Conservation (phyloP, 179 eudicot species). For the Heliamphora pulchella region DNA sequence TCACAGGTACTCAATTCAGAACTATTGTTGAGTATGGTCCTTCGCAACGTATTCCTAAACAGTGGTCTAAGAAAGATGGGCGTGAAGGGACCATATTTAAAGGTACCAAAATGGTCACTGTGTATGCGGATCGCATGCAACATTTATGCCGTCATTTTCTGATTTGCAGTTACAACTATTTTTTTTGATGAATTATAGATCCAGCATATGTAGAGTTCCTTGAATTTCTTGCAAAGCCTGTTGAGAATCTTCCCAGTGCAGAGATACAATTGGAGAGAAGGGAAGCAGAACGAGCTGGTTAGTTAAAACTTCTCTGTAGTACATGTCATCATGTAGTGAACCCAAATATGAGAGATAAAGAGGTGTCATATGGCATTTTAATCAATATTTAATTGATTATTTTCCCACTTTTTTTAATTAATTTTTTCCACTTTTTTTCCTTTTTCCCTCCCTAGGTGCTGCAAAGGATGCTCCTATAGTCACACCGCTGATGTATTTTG, state of each 20-base stretch:
- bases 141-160: background rate
- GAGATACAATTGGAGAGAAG: constrained; percentile 87
- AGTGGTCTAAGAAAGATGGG: constrained; percentile 74
- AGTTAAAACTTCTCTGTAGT: constrained; percentile 17
- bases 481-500: constrained; percentile 88
- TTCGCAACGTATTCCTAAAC: constrained; percentile 81
- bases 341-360: background rate
- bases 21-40: constrained; percentile 88
- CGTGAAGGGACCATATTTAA: constrained; percentile 81
- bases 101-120: constrained; percentile 37
- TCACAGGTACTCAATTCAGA: constrained; percentile 66
- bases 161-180: background rate
- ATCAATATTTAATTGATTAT: background rate
- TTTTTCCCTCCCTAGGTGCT: constrained; percentile 39
- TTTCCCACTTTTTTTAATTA: too few species aligned
- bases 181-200: constrained; percentile 37
- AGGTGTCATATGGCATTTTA: background rate
- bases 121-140: background rate
- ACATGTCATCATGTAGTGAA: constrained; percentile 1
- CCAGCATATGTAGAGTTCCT: constrained; percentile 82
- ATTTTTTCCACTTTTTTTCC: background rate
- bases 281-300: constrained; percentile 90
- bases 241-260: constrained; percentile 96
- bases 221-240: constrained; percentile 69
- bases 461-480: constrained; percentile 63